A percentile compares a stretch with the other conserved stretches of the same genome.
Conservation (phyloP, 768 basidiomycete genomes). For the Podaxis sp. region DNA sequence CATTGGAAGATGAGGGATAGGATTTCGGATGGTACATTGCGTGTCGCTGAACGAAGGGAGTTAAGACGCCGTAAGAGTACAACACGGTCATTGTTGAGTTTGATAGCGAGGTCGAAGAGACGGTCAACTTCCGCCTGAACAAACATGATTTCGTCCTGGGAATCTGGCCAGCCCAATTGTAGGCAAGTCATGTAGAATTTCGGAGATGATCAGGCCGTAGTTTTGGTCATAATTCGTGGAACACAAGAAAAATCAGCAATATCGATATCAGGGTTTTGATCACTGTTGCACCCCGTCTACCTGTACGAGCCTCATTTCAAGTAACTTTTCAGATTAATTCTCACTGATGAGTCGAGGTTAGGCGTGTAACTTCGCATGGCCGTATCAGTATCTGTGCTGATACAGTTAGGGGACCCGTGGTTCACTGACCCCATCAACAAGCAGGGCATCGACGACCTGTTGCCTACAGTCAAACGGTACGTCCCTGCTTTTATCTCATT, state of each 20-base stretch:
- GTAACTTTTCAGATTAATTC: neutral
- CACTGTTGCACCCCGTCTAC: too few relatives aligned
- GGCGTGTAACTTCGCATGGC: constrained; percentile 60
- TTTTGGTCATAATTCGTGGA: too few relatives aligned
- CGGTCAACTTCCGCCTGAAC: neutral
- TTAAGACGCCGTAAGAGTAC: neutral
- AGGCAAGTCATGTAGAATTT: too few relatives aligned
- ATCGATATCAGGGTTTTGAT: too few relatives aligned
- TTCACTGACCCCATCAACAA: constrained; percentile 60
- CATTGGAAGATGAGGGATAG: neutral
- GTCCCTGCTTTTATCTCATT: neutral
- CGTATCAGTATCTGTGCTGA: constrained; percentile 60
- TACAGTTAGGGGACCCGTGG: constrained; percentile 54
- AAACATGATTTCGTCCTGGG: too few relatives aligned
- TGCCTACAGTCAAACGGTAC: constrained; percentile 26
- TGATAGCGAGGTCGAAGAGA: neutral
- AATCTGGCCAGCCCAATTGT: too few relatives aligned
- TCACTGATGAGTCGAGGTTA: constrained; percentile 31
- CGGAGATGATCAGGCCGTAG: too few relatives aligned
- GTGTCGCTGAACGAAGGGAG: neutral
- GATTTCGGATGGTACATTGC: neutral
- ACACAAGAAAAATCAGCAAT: too few relatives aligned
- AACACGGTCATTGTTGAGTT: neutral
- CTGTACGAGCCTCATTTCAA: constrained; percentile 33
- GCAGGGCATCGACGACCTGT: constrained; percentile 50